A percentile compares a stretch with the other conserved stretches of the same genome.
phyloP scores from a whole-genome alignment of 495 filamentous ascomycete genomes.

The Penicillium paxilli region DNA sequence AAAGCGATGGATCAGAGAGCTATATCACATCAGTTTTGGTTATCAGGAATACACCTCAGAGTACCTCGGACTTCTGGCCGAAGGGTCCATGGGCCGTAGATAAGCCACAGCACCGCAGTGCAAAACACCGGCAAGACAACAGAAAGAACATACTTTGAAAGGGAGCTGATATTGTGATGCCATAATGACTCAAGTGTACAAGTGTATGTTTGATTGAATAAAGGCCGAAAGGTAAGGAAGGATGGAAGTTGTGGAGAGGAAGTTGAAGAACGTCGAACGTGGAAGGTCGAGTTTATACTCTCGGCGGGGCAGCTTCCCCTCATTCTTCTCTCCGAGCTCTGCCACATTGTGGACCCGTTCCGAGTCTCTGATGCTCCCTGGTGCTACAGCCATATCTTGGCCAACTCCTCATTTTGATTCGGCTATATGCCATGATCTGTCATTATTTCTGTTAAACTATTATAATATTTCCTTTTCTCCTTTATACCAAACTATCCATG shows the following conservation, averaged over 20 bases:
- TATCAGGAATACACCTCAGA: neutral
- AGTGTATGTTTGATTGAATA: neutral
- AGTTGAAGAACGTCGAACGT: too few relatives aligned
- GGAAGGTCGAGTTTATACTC: neutral
- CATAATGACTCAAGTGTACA: slow-evolving; percentile 21
- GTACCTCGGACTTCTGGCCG: slow-evolving; percentile 14
- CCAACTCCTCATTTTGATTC: neutral
- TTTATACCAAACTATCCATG: slow-evolving; percentile 27
- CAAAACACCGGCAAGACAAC: neutral
- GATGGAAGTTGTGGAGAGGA: neutral
- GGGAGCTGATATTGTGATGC: slow-evolving; percentile 37
- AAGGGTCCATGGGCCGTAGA: slow-evolving; percentile 1
- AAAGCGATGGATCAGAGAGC: slow-evolving; percentile 58
- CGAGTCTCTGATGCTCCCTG: neutral
- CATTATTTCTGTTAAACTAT: slow-evolving; percentile 2
- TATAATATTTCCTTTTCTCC: neutral
- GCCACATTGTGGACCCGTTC: too few relatives aligned
- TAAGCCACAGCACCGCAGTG: too few relatives aligned
- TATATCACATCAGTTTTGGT: slow-evolving; percentile 19
- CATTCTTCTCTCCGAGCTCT: neutral
- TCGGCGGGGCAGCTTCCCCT: neutral
- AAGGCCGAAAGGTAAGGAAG: neutral
- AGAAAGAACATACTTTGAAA: slow-evolving; percentile 33
- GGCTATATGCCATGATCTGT: neutral
- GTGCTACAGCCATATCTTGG: neutral